phyloP scores from a whole-genome alignment of 371 early-diverging fungal genomes.

The Mortierella sp. region DNA sequence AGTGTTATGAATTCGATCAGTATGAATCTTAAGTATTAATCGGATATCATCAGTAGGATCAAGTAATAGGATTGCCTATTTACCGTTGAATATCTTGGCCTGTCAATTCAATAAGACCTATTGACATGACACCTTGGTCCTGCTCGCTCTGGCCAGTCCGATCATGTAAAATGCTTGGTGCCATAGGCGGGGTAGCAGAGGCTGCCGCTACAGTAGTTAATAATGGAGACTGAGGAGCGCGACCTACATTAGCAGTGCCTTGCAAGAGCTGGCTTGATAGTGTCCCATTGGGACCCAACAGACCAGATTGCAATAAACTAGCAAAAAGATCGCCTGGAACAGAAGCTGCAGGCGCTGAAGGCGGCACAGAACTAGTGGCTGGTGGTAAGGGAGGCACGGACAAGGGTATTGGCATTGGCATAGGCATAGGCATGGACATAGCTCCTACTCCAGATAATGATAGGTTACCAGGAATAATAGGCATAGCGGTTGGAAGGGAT shows the following conservation, averaged over 20 bases:
- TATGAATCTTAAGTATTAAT: not conserved
- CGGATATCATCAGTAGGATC: not conserved
- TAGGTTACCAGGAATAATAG: slow-evolving; percentile 14
- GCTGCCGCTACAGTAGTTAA: slow-evolving; percentile 14
- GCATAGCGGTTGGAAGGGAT: slow-evolving; percentile 10
- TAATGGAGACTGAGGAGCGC: slow-evolving; percentile 35
- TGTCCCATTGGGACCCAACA: slow-evolving; percentile 49
- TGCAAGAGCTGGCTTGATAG: slow-evolving; percentile 28
- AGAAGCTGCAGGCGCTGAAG: slow-evolving; percentile 37
- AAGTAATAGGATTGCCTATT: not conserved
- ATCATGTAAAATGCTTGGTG: slow-evolving; percentile 7
- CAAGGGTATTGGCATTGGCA: slow-evolving; percentile 21
- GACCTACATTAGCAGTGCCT: slow-evolving; percentile 24
- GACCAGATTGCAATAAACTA: slow-evolving; percentile 57
- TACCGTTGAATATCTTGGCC: slow-evolving; percentile 59
- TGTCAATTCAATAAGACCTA: slow-evolving; percentile 54
- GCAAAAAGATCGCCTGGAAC: slow-evolving; percentile 47
- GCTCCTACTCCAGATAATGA: slow-evolving; percentile 9
- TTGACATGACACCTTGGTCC: slow-evolving; percentile 43
- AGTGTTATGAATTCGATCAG: not conserved
- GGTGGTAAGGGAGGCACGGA: slow-evolving; percentile 13
- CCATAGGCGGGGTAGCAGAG: slow-evolving; percentile 9
- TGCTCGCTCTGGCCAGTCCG: slow-evolving; percentile 21
- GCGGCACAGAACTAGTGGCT: slow-evolving; percentile 2
- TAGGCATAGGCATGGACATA: slow-evolving; percentile 22